Base-by-base conservation (phyloP, 768 basidiomycete species). In the Suillus sp. region DNA sequence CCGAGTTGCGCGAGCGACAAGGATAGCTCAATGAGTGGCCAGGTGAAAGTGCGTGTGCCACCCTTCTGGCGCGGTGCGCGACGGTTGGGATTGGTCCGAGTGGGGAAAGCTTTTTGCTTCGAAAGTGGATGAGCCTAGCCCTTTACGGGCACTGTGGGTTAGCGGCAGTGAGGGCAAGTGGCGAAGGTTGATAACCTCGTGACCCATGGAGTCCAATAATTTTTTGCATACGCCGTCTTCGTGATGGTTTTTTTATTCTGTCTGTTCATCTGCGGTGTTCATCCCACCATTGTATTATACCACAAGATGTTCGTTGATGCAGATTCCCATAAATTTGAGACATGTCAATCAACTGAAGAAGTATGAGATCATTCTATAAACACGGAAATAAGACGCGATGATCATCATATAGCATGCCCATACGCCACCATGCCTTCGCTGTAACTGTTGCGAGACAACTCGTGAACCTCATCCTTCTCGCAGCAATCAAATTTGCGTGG, bases 31-130 rank as follows among this genome's bases (percentile, higher is more conserved):
- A 65, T 75, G 81, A 74, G 79, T 77, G 71, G 64, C 68, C 67
- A 68, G 67, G 74, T 67, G 69, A 78, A 74, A 64, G 74, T 72
- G 69, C 61, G 68, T 69, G 71, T 72, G 71, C 74, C 43, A 66
- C 67, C 59, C 65, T 55, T 66, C 50, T 58, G 64, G 65, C 57
- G 32, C 74, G 63, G 73, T 68, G 75, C 62, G 72, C 64, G 35
- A 60, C 64, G 32, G 63, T 56, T 40, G 59, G 64, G 43, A 64
- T 74, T 35, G 69, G 66, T 53, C 53, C 34, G 68, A 73, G 68
- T 71, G 79, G 81, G 81, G 81, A 78, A 80, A 78, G 74, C 70
- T 51, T 35, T 40, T 54, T 51, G 68, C 74, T 77, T 81, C 78
- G 79, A 82, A 78, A 83, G 80, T 77, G 71, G 69, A 59, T 34